These are phyloP conservation scores for Juglanconis juglandina DNA, from an alignment of 2,329 filamentous ascomycete species.

Conservation along the genomic window DNA sequence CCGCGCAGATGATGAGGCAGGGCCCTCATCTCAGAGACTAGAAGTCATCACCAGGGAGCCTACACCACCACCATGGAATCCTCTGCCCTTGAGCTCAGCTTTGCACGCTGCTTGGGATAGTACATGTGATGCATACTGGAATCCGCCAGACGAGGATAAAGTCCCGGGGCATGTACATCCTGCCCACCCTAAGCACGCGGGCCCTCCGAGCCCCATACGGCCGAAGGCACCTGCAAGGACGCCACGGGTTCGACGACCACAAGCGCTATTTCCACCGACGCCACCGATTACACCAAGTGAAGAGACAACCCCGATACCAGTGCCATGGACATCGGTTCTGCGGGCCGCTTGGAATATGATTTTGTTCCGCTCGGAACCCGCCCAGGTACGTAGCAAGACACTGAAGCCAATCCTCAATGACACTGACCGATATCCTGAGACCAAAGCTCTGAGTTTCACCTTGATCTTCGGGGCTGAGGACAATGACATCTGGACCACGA, in stretches of 20 bases:
- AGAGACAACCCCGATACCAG: not conserved
- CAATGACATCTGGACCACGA: not conserved
- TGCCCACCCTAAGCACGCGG: not conserved
- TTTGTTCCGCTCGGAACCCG: not conserved
- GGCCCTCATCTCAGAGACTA: not conserved
- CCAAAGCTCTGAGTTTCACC: not conserved
- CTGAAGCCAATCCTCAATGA: not conserved
- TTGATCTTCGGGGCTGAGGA: not conserved
- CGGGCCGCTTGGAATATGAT: not conserved
- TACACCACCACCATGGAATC: constrained; percentile 1
- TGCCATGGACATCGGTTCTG: not conserved
- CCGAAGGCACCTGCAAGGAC: not conserved
- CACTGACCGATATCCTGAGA: not conserved
- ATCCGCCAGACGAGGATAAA: not conserved
- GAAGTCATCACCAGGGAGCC: not conserved
- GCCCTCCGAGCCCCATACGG: not conserved
- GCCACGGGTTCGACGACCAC: not conserved
- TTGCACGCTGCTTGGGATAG: constrained; percentile 3
- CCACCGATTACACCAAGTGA: not conserved
- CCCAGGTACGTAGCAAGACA: not conserved
- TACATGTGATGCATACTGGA: not conserved
- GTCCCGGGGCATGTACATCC: not conserved
- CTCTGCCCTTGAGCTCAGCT: constrained; percentile 1
- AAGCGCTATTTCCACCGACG: not conserved
- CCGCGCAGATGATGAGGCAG: not conserved